These are phyloP conservation scores for Microsporum audouinii DNA, from an alignment of 2,329 filamentous ascomycete species.

Conservation along the genomic window DNA sequence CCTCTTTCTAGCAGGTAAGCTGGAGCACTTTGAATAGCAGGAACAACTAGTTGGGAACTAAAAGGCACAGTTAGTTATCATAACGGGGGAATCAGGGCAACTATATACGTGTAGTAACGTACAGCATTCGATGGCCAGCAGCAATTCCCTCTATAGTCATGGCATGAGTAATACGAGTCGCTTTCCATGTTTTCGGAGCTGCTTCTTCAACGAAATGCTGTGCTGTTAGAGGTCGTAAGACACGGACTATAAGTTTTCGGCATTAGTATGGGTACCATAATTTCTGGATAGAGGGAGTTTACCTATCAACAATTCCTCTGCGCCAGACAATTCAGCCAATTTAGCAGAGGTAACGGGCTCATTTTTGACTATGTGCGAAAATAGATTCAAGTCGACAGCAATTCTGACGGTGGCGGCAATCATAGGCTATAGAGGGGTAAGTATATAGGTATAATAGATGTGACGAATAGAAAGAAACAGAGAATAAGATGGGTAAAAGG, in stretches of 20 bases:
- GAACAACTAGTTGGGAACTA: constrained; percentile 5
- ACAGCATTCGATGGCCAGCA: constrained; percentile 3
- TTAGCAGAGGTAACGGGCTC: constrained; percentile 3
- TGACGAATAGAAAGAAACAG: not conserved
- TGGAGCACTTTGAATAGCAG: constrained; percentile 2
- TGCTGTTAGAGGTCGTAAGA: constrained; percentile 4
- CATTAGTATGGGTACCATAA: not conserved
- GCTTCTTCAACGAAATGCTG: constrained; percentile 1
- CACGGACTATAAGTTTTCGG: not conserved
- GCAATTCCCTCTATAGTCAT: constrained; percentile 6
- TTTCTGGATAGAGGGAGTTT: not conserved
- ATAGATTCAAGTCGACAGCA: constrained; percentile 6
- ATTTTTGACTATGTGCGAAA: constrained; percentile 1
- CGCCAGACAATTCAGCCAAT: constrained; percentile 3
- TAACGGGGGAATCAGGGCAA: not conserved
- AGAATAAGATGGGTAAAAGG: not conserved
- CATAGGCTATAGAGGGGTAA: constrained; percentile 1
- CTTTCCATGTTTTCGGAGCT: constrained; percentile 2
- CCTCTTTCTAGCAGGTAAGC: not conserved
- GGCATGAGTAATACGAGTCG: not conserved
- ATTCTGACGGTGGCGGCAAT: constrained; percentile 4
- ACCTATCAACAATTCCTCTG: constrained; percentile 7
- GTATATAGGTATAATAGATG: not conserved
- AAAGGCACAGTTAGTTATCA: not conserved
- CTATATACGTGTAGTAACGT: not conserved